A percentile compares a stretch with the other conserved stretches of the same genome.
Evolutionary conservation across 1,139 yeast genomes (phyloP).

Genomic region (Wickerhamomyces sp.): DNA sequence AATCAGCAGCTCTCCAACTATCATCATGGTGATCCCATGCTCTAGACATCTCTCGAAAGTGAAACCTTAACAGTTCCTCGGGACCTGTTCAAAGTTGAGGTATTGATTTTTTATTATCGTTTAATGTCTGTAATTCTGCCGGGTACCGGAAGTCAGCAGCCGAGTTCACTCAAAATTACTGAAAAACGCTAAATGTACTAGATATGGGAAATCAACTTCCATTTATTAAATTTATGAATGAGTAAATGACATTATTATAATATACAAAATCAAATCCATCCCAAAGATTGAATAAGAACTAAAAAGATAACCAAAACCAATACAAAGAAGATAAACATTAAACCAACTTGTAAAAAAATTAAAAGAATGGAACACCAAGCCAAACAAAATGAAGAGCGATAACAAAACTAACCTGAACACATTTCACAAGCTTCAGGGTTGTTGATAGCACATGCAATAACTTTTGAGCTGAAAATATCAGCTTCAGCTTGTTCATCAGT

Average conservation of each 20-base stretch:
- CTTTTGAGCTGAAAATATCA: slow-evolving; percentile 90
- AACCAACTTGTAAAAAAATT: neutral
- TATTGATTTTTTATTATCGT: too few relatives aligned
- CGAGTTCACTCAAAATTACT: too few relatives aligned
- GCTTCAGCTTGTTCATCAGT: slow-evolving; percentile 33
- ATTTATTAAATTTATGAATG: too few relatives aligned
- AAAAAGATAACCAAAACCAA: neutral
- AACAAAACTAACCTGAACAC: slow-evolving; percentile 78
- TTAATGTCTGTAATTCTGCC: too few relatives aligned
- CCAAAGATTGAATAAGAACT: neutral
- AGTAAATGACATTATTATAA: neutral
- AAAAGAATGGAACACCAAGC: neutral
- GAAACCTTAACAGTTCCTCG: too few relatives aligned
- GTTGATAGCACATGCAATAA: slow-evolving; percentile 92
- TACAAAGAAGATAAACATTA: neutral
- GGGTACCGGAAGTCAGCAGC: too few relatives aligned
- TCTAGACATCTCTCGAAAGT: too few relatives aligned
- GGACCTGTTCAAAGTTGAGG: too few relatives aligned
- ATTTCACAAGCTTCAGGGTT: slow-evolving; percentile 97
- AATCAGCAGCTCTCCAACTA: neutral
- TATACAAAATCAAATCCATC: neutral
- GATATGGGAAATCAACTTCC: too few relatives aligned
- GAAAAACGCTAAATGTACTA: too few relatives aligned
- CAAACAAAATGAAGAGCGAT: neutral
- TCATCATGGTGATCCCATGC: too few relatives aligned